Conservation (phyloP, 768 basidiomycete genomes). For the Mycena vitilis region DNA sequence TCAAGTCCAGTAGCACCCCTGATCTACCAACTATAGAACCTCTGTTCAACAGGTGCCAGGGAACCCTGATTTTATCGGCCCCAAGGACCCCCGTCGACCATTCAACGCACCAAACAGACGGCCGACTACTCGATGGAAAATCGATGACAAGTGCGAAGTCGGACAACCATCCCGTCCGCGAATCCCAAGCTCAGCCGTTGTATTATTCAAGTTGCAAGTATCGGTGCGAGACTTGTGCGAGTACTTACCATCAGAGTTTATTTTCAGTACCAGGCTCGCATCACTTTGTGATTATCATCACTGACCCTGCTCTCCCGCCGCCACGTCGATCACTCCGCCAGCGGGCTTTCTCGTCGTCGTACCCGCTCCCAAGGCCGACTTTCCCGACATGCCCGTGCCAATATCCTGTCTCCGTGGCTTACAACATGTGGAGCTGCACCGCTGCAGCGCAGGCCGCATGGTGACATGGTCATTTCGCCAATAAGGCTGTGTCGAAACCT, state of each 20-base stretch:
- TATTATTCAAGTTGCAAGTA: too few relatives aligned
- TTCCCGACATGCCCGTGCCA: neutral
- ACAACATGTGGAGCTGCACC: neutral
- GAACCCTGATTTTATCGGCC: neutral
- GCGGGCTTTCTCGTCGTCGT: neutral
- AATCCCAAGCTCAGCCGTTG: too few relatives aligned
- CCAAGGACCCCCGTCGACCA: neutral
- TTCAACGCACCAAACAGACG: neutral
- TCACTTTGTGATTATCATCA: neutral
- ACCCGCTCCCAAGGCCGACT: neutral
- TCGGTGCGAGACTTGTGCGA: too few relatives aligned
- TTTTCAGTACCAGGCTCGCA: neutral
- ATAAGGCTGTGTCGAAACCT: neutral
- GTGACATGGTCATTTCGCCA: neutral
- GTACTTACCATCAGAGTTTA: too few relatives aligned
- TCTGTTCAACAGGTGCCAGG: neutral
- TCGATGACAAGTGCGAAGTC: neutral
- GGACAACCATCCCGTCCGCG: too few relatives aligned
- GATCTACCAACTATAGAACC: neutral
- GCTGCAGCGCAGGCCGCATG: neutral
- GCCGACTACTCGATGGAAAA: neutral
- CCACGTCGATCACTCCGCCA: too few relatives aligned
- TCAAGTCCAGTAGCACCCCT: neutral
- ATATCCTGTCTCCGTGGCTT: neutral
- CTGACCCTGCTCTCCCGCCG: neutral